Conservation (phyloP, 2,329 filamentous ascomycete genomes). For the Drechslerella coelobrocha region DNA sequence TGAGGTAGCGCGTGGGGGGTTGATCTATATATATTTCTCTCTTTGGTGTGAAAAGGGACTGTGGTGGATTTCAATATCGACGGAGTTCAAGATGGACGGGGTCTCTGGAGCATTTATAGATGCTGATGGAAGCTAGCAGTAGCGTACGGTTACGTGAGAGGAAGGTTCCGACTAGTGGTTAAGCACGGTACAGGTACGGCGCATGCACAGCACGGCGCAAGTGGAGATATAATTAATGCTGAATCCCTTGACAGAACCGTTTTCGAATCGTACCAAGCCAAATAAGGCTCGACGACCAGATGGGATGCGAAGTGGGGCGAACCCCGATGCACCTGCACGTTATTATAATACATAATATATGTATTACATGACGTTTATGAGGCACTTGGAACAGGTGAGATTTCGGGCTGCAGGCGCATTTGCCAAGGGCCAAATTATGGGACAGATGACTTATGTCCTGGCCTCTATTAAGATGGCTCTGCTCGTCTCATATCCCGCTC, state of each 20-base stretch:
- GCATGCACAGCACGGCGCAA: conserved; percentile 29
- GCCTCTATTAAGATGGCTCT: conserved; percentile 44
- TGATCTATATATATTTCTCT: conserved; percentile 15
- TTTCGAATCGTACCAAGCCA: conserved; percentile 48
- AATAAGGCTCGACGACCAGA: conserved; percentile 43
- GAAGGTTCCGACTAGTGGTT: conserved; percentile 50
- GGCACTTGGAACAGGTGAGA: conserved; percentile 51
- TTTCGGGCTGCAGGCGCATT: conserved; percentile 48
- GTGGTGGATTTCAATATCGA: conserved; percentile 35
- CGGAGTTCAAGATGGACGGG: conserved; percentile 38
- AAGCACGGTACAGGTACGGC: conserved; percentile 49
- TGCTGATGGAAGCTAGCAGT: conserved; percentile 38
- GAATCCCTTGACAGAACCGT: conserved; percentile 50
- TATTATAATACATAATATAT: conserved; percentile 48
- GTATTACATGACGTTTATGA: conserved; percentile 52
- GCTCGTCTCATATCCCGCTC: conserved; percentile 49
- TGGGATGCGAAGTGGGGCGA: conserved; percentile 48
- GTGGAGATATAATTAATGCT: conserved; percentile 51
- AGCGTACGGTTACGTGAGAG: conserved; percentile 42
- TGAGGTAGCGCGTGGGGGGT: conserved; percentile 24
- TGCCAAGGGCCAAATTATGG: conserved; percentile 49
- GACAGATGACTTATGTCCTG: conserved; percentile 41
- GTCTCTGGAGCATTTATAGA: conserved; percentile 50
- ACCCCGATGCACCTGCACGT: conserved; percentile 50
- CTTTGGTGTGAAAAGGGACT: conserved; percentile 13